A percentile compares a stretch with the other conserved stretches of the same genome.
These are phyloP conservation scores for Boletus sp. DNA, from an alignment of 1,284 basidiomycete species.

Conservation along the genomic window DNA sequence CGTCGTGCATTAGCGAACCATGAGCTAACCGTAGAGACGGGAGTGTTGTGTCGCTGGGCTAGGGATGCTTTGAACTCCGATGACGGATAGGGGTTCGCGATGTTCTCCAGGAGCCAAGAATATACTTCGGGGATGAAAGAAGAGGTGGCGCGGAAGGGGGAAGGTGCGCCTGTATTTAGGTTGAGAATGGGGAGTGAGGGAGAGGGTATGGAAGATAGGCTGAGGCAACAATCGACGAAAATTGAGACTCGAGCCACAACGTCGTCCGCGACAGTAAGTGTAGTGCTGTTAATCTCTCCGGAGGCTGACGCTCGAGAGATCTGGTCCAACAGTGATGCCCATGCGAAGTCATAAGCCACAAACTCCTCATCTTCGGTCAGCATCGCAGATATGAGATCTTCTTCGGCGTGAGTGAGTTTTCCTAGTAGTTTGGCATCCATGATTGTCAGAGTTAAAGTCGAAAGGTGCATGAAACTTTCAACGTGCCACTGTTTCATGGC, in stretches of 20 bases:
- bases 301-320: background rate
- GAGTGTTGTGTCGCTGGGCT: conserved; percentile 19
- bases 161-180: background rate
- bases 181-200: background rate
- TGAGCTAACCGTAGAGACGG: conserved; percentile 37
- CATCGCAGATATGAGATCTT: background rate
- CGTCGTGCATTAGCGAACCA: conserved; percentile 50
- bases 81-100: conserved; percentile 50
- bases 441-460: background rate
- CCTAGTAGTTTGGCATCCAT: background rate
- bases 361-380: background rate
- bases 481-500: too few species aligned
- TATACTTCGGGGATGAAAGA: conserved; percentile 37
- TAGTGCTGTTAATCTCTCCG: background rate
- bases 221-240: background rate
- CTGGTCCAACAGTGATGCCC: background rate
- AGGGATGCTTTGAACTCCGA: conserved; percentile 31
- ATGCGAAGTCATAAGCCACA: background rate
- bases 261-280: background rate
- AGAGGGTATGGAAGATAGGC: background rate
- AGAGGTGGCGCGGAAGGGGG: background rate
- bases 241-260: background rate
- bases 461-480: background rate
- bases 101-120: conserved; percentile 44
- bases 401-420: background rate